phyloP scores from a whole-genome alignment of 768 basidiomycete species.

The Russula sp. region DNA sequence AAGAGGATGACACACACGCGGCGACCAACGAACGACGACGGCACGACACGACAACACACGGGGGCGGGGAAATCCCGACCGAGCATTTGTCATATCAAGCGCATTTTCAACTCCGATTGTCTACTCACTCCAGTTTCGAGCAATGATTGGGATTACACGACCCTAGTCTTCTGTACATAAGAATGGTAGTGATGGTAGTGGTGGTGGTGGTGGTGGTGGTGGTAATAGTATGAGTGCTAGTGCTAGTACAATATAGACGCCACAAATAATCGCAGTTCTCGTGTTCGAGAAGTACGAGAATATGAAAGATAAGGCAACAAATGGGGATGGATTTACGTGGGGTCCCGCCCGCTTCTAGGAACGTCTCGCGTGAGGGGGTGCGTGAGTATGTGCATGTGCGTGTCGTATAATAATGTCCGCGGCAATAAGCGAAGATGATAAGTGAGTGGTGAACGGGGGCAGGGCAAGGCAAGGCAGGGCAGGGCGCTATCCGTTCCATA shows the following conservation, averaged over 20 bases:
- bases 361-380: background rate
- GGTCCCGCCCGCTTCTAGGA: constrained; percentile 4
- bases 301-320: background rate
- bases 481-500: background rate
- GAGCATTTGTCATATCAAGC: constrained; percentile 8
- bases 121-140: background rate
- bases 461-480: background rate
- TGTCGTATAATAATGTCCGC: background rate
- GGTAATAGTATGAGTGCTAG: background rate
- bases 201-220: background rate
- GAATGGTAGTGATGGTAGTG: background rate
- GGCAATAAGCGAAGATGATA: background rate
- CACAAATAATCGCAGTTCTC: constrained; percentile 9
- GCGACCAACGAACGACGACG: background rate
- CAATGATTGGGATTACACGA: background rate
- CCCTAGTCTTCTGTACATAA: background rate
- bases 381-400: background rate
- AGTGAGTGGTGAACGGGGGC: background rate
- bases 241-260: background rate
- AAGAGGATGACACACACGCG: background rate
- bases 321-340: constrained; percentile 6
- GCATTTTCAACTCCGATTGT: constrained; percentile 14
- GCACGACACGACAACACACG: background rate
- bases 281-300: background rate
- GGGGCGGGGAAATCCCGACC: background rate